Percentiles rank a stretch among this genome's conserved stretches.
Evolutionary conservation across 2,329 filamentous ascomycete species (phyloP).

Genomic region (Chaetomiaceae sp.): DNA sequence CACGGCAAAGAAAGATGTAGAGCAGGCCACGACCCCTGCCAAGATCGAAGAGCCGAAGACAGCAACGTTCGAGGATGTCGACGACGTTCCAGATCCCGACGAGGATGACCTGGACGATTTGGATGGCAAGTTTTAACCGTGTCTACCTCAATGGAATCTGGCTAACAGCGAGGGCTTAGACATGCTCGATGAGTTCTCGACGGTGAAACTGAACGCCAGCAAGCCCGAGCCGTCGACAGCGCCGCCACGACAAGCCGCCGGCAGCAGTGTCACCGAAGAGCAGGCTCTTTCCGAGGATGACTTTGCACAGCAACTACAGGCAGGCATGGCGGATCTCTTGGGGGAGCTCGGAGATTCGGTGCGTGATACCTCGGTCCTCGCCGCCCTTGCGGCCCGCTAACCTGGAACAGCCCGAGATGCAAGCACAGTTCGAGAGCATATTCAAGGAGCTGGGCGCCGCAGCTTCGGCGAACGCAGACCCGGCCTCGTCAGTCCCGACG

Average conservation of each 20-base stretch:
- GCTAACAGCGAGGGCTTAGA: slow-evolving; percentile 49
- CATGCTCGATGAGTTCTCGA: slow-evolving; percentile 85
- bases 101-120: slow-evolving; percentile 90
- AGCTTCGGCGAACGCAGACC: slow-evolving; percentile 35
- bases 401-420: slow-evolving; percentile 57
- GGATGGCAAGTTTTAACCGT: slow-evolving; percentile 57
- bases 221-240: slow-evolving; percentile 28
- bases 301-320: slow-evolving; percentile 81
- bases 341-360: slow-evolving; percentile 62
- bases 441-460: slow-evolving; percentile 65
- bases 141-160: not conserved
- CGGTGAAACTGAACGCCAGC: slow-evolving; percentile 53
- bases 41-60: slow-evolving; percentile 22
- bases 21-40: slow-evolving; percentile 1
- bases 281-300: slow-evolving; percentile 60
- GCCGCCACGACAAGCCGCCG: slow-evolving; percentile 23
- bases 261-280: slow-evolving; percentile 25
- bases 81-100: slow-evolving; percentile 72
- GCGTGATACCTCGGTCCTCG: slow-evolving; percentile 25
- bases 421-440: slow-evolving; percentile 72
- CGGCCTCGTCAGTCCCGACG: slow-evolving; percentile 21
- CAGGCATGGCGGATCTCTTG: slow-evolving; percentile 80
- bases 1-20: slow-evolving; percentile 22
- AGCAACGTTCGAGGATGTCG: slow-evolving; percentile 24
- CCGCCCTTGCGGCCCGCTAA: not conserved